phyloP scores from a whole-genome alignment of 371 early-diverging fungal genomes.

The Mortierella sp. region DNA sequence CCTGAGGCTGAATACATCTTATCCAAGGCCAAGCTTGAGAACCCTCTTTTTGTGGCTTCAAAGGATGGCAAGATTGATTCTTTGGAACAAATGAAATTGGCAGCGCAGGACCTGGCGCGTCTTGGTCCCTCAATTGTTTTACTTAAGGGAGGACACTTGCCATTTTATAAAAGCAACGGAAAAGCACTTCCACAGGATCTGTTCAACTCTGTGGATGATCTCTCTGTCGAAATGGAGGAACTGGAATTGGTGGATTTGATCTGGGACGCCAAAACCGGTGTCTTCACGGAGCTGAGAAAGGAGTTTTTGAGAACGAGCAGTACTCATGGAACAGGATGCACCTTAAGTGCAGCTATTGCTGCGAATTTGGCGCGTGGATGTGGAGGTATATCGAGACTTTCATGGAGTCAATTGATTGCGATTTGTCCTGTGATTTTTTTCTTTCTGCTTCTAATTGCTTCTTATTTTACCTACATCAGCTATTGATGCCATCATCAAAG shows the following conservation, averaged over 20 bases:
- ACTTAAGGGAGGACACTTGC: constrained; percentile 88
- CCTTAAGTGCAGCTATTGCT: constrained; percentile 86
- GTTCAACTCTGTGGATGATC: constrained; percentile 31
- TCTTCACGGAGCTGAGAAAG: constrained; percentile 63
- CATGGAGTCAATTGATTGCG: background rate
- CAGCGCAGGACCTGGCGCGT: constrained; percentile 63
- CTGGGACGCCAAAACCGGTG: constrained; percentile 61
- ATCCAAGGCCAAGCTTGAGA: constrained; percentile 36
- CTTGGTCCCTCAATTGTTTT: constrained; percentile 72
- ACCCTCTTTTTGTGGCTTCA: constrained; percentile 10
- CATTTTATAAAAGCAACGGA: constrained; percentile 54
- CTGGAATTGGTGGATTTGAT: constrained; percentile 73
- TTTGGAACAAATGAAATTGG: constrained; percentile 65
- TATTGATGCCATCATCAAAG: constrained; percentile 60
- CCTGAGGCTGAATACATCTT: constrained; percentile 79
- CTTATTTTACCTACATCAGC: constrained; percentile 45
- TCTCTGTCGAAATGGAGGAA: constrained; percentile 39
- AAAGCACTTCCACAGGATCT: constrained; percentile 34
- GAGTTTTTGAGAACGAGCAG: constrained; percentile 72
- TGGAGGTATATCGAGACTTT: constrained; percentile 54
- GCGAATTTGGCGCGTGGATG: constrained; percentile 74
- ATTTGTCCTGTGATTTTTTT: background rate
- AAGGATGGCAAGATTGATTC: constrained; percentile 58
- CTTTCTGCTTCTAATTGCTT: background rate
- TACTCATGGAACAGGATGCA: constrained; percentile 92